phyloP scores from a whole-genome alignment of 1,284 basidiomycete species.

The Caloboletus inedulis region DNA sequence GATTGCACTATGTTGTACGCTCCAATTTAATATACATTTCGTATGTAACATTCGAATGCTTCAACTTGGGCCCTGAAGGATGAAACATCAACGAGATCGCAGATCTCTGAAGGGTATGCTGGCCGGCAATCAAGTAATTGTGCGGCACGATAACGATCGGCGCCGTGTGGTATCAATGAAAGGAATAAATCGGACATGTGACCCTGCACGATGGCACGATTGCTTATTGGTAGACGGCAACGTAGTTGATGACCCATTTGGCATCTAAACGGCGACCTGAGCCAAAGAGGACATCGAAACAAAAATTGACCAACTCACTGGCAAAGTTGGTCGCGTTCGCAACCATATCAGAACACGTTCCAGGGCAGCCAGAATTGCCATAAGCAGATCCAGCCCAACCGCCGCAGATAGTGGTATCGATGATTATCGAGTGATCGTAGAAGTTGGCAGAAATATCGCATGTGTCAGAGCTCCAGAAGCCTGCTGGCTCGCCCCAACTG shows the following conservation, averaged over 20 bases:
- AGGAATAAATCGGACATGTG: not conserved
- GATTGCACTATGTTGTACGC: not conserved
- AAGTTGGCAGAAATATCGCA: constrained; percentile 71
- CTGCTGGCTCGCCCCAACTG: constrained; percentile 65
- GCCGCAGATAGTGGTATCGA: constrained; percentile 63
- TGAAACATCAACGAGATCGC: not conserved
- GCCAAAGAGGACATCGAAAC: not conserved
- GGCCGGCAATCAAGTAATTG: not conserved
- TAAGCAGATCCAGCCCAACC: constrained; percentile 61
- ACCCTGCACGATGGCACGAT: not conserved
- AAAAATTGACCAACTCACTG: constrained; percentile 37
- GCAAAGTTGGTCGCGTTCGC: constrained; percentile 59
- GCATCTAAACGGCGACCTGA: constrained; percentile 38
- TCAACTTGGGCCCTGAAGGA: too few species aligned
- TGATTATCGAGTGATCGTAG: constrained; percentile 59
- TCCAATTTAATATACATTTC: not conserved
- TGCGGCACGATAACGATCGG: too few species aligned
- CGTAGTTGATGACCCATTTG: constrained; percentile 42
- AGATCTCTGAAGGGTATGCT: not conserved
- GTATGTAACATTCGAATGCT: not conserved
- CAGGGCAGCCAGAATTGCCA: constrained; percentile 56
- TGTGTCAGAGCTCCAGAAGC: constrained; percentile 56
- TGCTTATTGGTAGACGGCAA: constrained; percentile 9
- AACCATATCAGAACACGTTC: constrained; percentile 64
- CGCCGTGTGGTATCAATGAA: not conserved